Evolutionary conservation across 2,329 filamentous ascomycete species (phyloP).

Genomic region (Pseudomassariella vexata): DNA sequence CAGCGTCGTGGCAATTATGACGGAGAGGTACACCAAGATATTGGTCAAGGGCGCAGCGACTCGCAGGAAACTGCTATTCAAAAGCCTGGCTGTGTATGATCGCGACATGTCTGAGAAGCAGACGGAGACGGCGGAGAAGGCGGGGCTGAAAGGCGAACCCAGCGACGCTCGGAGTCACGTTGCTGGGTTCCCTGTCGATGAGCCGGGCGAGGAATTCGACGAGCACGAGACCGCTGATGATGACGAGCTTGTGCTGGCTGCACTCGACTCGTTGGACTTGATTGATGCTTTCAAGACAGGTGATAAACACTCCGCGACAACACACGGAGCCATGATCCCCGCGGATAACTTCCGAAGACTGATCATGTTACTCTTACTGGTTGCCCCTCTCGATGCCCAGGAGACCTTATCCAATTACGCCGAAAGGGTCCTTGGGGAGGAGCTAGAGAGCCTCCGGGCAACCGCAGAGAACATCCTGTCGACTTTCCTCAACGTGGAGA

Average conservation of each 20-base stretch:
- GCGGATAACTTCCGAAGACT: conserved; percentile 67
- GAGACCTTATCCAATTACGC: conserved; percentile 60
- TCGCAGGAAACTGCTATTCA: conserved; percentile 61
- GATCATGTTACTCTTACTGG: conserved; percentile 62
- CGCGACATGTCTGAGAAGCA: conserved; percentile 38
- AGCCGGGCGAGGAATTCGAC: conserved; percentile 33
- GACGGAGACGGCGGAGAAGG: conserved; percentile 8
- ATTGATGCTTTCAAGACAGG: conserved; percentile 53
- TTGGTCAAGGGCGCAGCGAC: conserved; percentile 52
- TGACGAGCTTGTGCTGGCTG: conserved; percentile 62
- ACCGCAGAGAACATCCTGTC: conserved; percentile 61
- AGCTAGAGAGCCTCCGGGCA: conserved; percentile 51
- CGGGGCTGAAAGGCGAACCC: neutral
- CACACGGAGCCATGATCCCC: conserved; percentile 64
- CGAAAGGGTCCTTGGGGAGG: conserved; percentile 46
- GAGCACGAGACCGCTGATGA: conserved; percentile 42
- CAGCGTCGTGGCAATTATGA: conserved; percentile 68
- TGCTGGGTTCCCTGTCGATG: conserved; percentile 40
- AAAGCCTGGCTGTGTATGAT: conserved; percentile 67
- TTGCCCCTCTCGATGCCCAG: conserved; percentile 59
- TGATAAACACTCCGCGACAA: conserved; percentile 35
- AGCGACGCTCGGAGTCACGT: conserved; percentile 12
- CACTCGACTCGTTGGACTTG: conserved; percentile 62
- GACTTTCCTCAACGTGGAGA: conserved; percentile 60
- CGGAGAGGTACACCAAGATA: conserved; percentile 61